A percentile compares a stretch with the other conserved stretches of the same genome.
phyloP scores from a whole-genome alignment of 176 grass and related monocot species.

The Juncus effusus region DNA sequence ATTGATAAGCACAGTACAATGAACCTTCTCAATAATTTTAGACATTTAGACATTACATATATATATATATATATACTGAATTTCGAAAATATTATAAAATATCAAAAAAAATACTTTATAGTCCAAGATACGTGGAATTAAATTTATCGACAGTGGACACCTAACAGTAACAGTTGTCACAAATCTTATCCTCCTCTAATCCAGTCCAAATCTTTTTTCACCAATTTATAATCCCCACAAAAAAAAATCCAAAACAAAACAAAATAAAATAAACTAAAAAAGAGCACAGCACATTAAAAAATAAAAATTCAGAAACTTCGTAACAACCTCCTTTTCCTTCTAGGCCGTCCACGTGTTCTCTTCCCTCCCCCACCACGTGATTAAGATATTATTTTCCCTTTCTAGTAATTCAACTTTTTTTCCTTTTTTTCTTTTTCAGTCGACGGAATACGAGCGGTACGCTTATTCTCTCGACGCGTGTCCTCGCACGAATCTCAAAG shows the following conservation, averaged over 20 bases:
- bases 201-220: no score
- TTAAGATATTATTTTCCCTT: slow-evolving; percentile 4
- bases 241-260: not conserved
- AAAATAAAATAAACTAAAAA: slow-evolving; percentile 4
- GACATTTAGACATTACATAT: no score
- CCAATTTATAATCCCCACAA: not conserved
- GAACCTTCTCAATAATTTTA: no score
- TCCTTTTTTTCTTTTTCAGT: no score
- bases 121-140: not conserved
- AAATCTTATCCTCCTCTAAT: not conserved
- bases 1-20: no score
- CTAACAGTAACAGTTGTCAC: slow-evolving; percentile 15
- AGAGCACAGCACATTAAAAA: not conserved
- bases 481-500: no score
- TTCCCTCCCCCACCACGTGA: not conserved
- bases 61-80: no score
- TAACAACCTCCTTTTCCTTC: not conserved
- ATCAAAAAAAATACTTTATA: no score
- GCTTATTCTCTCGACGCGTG: no score
- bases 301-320: slow-evolving; percentile 6
- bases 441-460: no score
- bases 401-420: no score
- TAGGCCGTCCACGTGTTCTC: slow-evolving; percentile 8
- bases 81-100: no score
- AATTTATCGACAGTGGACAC: not conserved